Conservation (phyloP, 768 basidiomycete species). For the Dendrothele bispora region DNA sequence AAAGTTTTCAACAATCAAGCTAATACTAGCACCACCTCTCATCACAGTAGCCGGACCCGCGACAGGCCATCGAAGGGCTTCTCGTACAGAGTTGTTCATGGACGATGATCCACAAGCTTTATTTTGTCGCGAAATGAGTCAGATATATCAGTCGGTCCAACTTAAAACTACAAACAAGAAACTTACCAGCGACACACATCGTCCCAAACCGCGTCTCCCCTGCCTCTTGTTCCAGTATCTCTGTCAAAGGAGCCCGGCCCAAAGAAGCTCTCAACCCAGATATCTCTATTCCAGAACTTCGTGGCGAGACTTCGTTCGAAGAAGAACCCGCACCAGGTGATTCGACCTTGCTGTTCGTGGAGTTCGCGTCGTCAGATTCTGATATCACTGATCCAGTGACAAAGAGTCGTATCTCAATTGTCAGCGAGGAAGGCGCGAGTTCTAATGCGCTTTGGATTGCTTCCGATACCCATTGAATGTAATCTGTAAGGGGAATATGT, state of each 20-base stretch:
- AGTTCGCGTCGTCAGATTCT: neutral
- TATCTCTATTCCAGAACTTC: neutral
- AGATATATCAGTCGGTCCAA: neutral
- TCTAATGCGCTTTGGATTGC: slow-evolving; percentile 17
- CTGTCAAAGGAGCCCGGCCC: slow-evolving; percentile 21
- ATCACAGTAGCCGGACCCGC: slow-evolving; percentile 24
- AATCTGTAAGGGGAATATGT: slow-evolving; percentile 16
- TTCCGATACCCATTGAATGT: slow-evolving; percentile 29
- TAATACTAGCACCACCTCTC: slow-evolving; percentile 37
- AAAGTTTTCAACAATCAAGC: slow-evolving; percentile 38
- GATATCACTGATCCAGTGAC: slow-evolving; percentile 7
- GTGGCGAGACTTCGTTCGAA: neutral
- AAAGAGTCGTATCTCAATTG: slow-evolving; percentile 33
- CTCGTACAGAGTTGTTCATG: slow-evolving; percentile 16
- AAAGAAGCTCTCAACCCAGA: neutral
- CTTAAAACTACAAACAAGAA: neutral
- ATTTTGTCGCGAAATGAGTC: neutral
- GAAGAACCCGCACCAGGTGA: neutral
- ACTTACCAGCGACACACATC: slow-evolving; percentile 25
- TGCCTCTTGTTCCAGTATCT: slow-evolving; percentile 19
- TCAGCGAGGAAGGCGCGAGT: slow-evolving; percentile 24
- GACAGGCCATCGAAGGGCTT: slow-evolving; percentile 18
- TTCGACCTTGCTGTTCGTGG: neutral
- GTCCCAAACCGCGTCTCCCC: slow-evolving; percentile 15
- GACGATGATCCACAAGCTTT: slow-evolving; percentile 25